Conservation (phyloP, 2,329 filamentous ascomycete genomes). For the Huntiella moniliformis region DNA sequence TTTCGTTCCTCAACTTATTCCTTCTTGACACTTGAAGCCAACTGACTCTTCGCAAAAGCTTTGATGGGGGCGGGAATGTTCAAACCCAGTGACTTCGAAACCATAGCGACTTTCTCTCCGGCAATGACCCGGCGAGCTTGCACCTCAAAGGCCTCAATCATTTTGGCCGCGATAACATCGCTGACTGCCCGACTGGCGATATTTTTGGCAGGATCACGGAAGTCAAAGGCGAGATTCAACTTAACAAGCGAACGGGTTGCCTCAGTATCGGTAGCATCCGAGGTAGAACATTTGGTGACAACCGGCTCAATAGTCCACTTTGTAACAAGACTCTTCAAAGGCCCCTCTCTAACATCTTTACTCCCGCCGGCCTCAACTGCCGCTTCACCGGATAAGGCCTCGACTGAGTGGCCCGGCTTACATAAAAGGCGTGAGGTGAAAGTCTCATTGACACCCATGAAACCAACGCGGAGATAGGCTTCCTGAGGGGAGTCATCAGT, state of each 20-base stretch:
- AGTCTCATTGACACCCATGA: slow-evolving; percentile 62
- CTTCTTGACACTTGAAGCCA: slow-evolving; percentile 1
- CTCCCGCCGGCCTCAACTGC: slow-evolving; percentile 21
- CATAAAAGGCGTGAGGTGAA: slow-evolving; percentile 71
- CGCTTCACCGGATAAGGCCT: slow-evolving; percentile 51
- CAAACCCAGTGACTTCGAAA: slow-evolving; percentile 1
- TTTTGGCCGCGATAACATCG: slow-evolving; percentile 64
- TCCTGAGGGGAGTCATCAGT: slow-evolving; percentile 44
- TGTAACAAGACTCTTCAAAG: slow-evolving; percentile 52
- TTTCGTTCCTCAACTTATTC: not conserved
- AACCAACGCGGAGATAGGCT: slow-evolving; percentile 69
- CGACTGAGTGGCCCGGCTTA: slow-evolving; percentile 50
- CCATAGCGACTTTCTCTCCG: slow-evolving; percentile 12
- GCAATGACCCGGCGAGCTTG: slow-evolving; percentile 44
- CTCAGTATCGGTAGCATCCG: slow-evolving; percentile 10
- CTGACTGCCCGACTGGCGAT: slow-evolving; percentile 65
- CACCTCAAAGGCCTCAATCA: slow-evolving; percentile 88
- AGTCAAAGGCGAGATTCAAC: slow-evolving; percentile 62
- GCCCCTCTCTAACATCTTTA: slow-evolving; percentile 19
- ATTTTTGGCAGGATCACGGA: slow-evolving; percentile 75
- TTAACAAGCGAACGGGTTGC: slow-evolving; percentile 44
- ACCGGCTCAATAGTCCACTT: slow-evolving; percentile 43
- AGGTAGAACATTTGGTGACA: slow-evolving; percentile 4
- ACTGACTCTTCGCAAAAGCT: slow-evolving; percentile 11
- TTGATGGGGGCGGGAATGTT: slow-evolving; percentile 10